These are phyloP conservation scores for Epichloe uncinata DNA, from an alignment of 2,329 filamentous ascomycete genomes.

Conservation along the genomic window DNA sequence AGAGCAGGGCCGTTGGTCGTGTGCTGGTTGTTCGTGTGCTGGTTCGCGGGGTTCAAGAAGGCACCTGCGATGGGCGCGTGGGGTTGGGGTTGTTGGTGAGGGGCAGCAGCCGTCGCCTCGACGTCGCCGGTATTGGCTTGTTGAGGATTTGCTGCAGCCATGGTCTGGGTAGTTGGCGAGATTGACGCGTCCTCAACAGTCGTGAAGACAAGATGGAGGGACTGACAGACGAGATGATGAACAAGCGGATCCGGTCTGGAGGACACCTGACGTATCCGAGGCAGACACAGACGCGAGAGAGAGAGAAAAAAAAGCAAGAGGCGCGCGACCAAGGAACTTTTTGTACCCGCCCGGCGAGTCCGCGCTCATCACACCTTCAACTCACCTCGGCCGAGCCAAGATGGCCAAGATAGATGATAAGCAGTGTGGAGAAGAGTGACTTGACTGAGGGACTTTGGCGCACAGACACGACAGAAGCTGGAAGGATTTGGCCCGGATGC, in stretches of 20 bases:
- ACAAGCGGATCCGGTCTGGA: conserved; percentile 2
- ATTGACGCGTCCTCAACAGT: background rate
- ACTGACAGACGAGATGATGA: background rate
- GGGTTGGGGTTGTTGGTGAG: background rate
- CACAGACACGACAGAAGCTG: too few species aligned
- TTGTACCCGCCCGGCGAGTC: conserved; percentile 5
- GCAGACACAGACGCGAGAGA: background rate
- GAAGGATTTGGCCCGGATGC: too few species aligned
- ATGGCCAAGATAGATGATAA: too few species aligned
- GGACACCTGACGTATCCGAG: conserved; percentile 2
- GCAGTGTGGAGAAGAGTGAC: too few species aligned
- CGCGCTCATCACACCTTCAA: background rate
- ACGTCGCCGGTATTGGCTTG: background rate
- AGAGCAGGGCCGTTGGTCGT: too few species aligned
- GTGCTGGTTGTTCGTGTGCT: too few species aligned
- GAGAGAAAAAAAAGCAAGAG: background rate
- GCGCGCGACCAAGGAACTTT: conserved; percentile 2
- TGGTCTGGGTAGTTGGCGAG: background rate
- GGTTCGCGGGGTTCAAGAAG: conserved; percentile 24
- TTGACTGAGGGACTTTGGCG: too few species aligned
- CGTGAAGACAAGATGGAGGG: conserved; percentile 1
- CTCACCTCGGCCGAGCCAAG: background rate
- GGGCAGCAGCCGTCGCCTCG: background rate
- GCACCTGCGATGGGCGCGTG: conserved; percentile 8
- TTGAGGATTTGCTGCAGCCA: background rate